Conservation (phyloP, 352 stramenopile species). For the Hyaloperonospora brassicae region DNA sequence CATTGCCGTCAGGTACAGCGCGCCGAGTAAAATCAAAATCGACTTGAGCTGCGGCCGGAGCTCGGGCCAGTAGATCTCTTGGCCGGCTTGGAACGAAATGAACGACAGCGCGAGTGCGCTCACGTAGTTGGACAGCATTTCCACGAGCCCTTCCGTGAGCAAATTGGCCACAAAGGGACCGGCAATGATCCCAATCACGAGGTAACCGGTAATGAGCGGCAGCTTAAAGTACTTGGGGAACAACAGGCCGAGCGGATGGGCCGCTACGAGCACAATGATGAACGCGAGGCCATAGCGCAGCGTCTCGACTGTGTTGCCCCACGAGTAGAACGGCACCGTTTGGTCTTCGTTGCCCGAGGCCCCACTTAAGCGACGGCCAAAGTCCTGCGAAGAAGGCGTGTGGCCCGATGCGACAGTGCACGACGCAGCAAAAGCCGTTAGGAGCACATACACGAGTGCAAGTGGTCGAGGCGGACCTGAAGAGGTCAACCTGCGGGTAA, state of each 20-base stretch:
- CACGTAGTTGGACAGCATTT: slow-evolving; percentile 31
- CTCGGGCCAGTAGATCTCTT: slow-evolving; percentile 67
- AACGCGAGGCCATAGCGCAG: slow-evolving; percentile 41
- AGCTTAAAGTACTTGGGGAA: slow-evolving; percentile 25
- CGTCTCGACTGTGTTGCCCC: slow-evolving; percentile 33
- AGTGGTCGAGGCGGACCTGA: no score
- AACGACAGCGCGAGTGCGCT: slow-evolving; percentile 61
- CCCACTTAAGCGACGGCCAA: no score
- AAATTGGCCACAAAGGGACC: slow-evolving; percentile 24
- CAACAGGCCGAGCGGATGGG: slow-evolving; percentile 20
- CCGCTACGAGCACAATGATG: slow-evolving; percentile 39
- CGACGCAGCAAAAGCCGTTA: no score
- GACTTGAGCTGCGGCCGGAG: slow-evolving; percentile 53
- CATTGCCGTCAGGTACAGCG: slow-evolving; percentile 44
- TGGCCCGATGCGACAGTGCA: no score
- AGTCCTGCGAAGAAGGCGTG: no score
- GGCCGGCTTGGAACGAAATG: slow-evolving; percentile 66
- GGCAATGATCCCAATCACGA: slow-evolving; percentile 21
- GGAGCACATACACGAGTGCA: no score
- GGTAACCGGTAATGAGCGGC: slow-evolving; percentile 17
- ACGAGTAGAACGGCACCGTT: slow-evolving; percentile 38
- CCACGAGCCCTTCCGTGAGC: slow-evolving; percentile 11
- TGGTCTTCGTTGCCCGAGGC: no score
- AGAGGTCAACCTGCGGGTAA: no score
- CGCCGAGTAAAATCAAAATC: slow-evolving; percentile 42